Percentiles rank a stretch among this genome's conserved stretches.
phyloP scores from a whole-genome alignment of 306 rosid species.

The Fagus crenata region DNA sequence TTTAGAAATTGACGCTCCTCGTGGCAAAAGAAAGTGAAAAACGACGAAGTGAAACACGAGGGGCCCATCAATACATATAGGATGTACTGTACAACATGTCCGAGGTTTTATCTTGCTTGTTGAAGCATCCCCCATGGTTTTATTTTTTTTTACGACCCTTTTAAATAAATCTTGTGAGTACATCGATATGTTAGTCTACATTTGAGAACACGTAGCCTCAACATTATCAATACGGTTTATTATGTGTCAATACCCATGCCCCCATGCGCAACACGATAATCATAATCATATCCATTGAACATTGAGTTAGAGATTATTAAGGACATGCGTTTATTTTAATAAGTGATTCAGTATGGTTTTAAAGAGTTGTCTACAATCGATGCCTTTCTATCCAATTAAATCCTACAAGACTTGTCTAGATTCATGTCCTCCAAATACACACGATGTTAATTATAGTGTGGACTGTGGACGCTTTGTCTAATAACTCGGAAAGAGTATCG shows the following conservation, averaged over 20 bases:
- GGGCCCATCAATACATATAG: neutral
- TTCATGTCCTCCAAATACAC: slow-evolving; percentile 34
- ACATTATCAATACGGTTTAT: slow-evolving; percentile 30
- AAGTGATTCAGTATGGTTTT: slow-evolving; percentile 16
- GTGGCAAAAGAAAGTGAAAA: neutral
- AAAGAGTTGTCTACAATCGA: slow-evolving; percentile 41
- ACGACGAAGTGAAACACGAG: neutral
- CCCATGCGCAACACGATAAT: slow-evolving; percentile 55
- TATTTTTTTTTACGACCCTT: neutral
- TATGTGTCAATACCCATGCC: slow-evolving; percentile 35
- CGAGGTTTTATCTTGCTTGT: neutral
- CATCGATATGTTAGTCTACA: slow-evolving; percentile 43
- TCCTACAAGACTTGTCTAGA: slow-evolving; percentile 26
- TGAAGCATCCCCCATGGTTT: slow-evolving; percentile 5
- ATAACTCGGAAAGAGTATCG: neutral
- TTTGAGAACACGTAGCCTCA: slow-evolving; percentile 37
- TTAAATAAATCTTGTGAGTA: slow-evolving; percentile 23
- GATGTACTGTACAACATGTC: neutral
- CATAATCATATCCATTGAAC: slow-evolving; percentile 62
- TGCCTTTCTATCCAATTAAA: slow-evolving; percentile 42
- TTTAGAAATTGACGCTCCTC: neutral
- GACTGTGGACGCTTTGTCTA: slow-evolving; percentile 45
- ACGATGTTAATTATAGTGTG: neutral
- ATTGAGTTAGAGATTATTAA: slow-evolving; percentile 29
- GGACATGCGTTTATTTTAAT: slow-evolving; percentile 1